phyloP scores from a whole-genome alignment of 495 filamentous ascomycete genomes.

The Usnea hakonensis region DNA sequence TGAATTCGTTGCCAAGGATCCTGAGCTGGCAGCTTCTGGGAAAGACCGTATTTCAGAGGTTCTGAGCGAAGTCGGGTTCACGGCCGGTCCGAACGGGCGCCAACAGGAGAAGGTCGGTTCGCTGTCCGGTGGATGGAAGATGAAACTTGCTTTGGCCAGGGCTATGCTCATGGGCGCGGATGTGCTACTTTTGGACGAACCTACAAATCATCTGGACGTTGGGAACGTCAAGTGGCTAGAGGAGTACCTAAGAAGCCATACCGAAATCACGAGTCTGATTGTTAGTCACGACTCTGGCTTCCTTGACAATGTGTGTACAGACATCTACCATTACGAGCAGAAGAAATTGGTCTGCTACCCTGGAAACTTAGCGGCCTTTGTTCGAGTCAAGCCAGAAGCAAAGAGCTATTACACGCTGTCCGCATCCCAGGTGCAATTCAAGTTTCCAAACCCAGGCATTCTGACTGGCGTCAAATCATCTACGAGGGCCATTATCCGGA shows the following conservation, averaged over 20 bases:
- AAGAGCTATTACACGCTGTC: slow-evolving; percentile 98
- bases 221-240: slow-evolving; percentile 94
- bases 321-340: slow-evolving; percentile 97
- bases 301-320: slow-evolving; percentile 92
- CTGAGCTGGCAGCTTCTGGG: slow-evolving; percentile 64
- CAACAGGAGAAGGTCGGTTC: slow-evolving; percentile 85
- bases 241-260: slow-evolving; percentile 89
- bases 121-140: slow-evolving; percentile 99
- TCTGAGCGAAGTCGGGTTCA: slow-evolving; percentile 88
- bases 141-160: slow-evolving; percentile 95
- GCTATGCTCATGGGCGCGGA: slow-evolving; percentile 96
- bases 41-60: slow-evolving; percentile 73
- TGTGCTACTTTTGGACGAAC: slow-evolving; percentile 93
- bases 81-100: slow-evolving; percentile 75
- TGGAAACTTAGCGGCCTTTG: slow-evolving; percentile 89
- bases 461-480: slow-evolving; percentile 89
- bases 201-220: slow-evolving; percentile 97
- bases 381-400: slow-evolving; percentile 86
- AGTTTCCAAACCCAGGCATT: slow-evolving; percentile 93
- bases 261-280: slow-evolving; percentile 95
- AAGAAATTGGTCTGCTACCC: slow-evolving; percentile 96
- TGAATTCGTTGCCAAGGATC: slow-evolving; percentile 82
- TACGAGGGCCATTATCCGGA: slow-evolving; percentile 89
- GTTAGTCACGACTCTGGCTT: slow-evolving; percentile 98
- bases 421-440: slow-evolving; percentile 84